Conservation (phyloP, 2,329 filamentous ascomycete species). For the Aspergillus proliferans region DNA sequence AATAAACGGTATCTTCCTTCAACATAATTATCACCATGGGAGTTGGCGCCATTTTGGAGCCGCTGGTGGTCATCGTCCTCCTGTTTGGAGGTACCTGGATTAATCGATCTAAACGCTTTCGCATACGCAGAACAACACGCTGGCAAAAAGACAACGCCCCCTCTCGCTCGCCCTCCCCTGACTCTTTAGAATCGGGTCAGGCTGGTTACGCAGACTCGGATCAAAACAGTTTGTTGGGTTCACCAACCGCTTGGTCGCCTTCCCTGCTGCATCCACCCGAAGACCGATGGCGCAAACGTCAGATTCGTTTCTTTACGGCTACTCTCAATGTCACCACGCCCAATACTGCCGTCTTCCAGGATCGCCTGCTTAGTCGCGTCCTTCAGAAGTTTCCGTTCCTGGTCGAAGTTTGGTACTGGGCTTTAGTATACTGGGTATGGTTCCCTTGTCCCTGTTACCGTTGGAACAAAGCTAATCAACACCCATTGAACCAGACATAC, state of each 20-base stretch:
- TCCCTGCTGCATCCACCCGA: slow-evolving; percentile 39
- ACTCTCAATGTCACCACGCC: slow-evolving; percentile 50
- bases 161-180: slow-evolving; percentile 27
- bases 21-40: slow-evolving; percentile 38
- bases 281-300: slow-evolving; percentile 46
- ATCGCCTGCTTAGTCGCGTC: slow-evolving; percentile 57
- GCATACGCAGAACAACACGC: slow-evolving; percentile 9
- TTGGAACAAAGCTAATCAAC: neutral
- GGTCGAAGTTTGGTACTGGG: slow-evolving; percentile 72
- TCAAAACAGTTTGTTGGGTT: slow-evolving; percentile 30
- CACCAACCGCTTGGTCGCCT: slow-evolving; percentile 29
- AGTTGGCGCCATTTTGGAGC: slow-evolving; percentile 54
- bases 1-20: too few species aligned
- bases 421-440: slow-evolving; percentile 68
- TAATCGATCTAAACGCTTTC: slow-evolving; percentile 45
- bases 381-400: slow-evolving; percentile 65
- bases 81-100: slow-evolving; percentile 58
- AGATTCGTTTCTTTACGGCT: slow-evolving; percentile 42
- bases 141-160: slow-evolving; percentile 15
- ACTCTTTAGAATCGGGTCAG: slow-evolving; percentile 35
- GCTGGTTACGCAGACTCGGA: slow-evolving; percentile 22
- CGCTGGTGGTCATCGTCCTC: slow-evolving; percentile 54
- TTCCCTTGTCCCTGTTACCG: neutral
- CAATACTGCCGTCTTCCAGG: slow-evolving; percentile 56
- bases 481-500: slow-evolving; percentile 51